These are phyloP conservation scores for Ophiobolus disseminans DNA, from an alignment of 2,329 filamentous ascomycete genomes.

Conservation along the genomic window DNA sequence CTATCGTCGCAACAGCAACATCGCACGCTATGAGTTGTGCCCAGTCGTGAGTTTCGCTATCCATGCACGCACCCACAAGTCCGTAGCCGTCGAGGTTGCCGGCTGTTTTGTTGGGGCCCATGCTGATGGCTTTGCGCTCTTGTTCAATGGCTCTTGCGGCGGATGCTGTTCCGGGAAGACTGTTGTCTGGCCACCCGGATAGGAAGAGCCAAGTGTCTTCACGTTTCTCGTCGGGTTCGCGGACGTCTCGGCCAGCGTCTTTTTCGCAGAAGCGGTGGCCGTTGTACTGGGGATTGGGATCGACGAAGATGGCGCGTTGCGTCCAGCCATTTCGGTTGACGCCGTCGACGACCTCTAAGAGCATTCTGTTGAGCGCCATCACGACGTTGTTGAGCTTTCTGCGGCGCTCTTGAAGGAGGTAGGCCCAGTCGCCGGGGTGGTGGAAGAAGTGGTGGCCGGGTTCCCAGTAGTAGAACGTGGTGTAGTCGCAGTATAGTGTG, in stretches of 20 bases:
- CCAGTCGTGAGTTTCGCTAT: no score
- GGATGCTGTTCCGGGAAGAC: background rate
- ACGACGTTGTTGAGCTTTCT: slow-evolving; percentile 5
- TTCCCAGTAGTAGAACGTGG: slow-evolving; percentile 10
- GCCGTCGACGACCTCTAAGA: background rate
- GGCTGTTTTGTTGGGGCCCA: no score
- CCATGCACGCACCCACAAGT: no score
- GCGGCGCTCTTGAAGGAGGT: slow-evolving; percentile 5
- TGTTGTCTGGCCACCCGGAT: slow-evolving; percentile 7
- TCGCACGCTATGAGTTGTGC: no score
- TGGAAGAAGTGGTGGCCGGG: slow-evolving; percentile 2
- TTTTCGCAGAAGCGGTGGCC: slow-evolving; percentile 7
- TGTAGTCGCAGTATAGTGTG: slow-evolving; percentile 6
- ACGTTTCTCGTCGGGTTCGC: slow-evolving; percentile 4
- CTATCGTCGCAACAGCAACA: no score
- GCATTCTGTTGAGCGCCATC: slow-evolving; percentile 4
- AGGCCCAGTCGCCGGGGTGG: slow-evolving; percentile 5
- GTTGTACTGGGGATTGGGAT: slow-evolving; percentile 3
- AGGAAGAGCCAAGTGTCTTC: slow-evolving; percentile 8
- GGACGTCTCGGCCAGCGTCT: slow-evolving; percentile 3
- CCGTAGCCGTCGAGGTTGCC: no score
- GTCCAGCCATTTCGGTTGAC: slow-evolving; percentile 1
- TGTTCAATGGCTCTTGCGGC: background rate
- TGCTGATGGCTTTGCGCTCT: no score
- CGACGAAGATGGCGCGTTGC: slow-evolving; percentile 4